Percentiles rank a stretch among this genome's conserved stretches.
Evolutionary conservation across 192 early-diverging fungal genomes (phyloP).

Genomic region (Haplosporangium gracile): DNA sequence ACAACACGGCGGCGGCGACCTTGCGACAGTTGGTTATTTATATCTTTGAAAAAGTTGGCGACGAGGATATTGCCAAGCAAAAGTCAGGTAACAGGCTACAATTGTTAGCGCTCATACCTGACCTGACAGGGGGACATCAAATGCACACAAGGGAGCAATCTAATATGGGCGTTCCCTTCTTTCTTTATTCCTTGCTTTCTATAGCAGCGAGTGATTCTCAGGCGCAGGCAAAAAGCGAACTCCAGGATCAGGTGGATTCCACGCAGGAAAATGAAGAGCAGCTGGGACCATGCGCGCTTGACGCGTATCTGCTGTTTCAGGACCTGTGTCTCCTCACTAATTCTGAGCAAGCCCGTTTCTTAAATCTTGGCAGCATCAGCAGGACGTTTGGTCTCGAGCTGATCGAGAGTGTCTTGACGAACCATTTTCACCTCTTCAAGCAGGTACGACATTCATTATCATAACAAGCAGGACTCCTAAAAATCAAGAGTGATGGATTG

Average conservation of each 20-base stretch:
- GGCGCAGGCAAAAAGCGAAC: not conserved
- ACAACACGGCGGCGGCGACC: conserved; percentile 90
- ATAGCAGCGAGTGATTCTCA: not conserved
- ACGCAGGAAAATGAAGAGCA: conserved; percentile 43
- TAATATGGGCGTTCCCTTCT: not conserved
- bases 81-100: conserved; percentile 34
- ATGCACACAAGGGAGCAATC: not conserved
- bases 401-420: conserved; percentile 89
- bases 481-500: not conserved
- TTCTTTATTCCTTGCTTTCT: not conserved
- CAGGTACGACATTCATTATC: conserved; percentile 60
- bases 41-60: conserved; percentile 86
- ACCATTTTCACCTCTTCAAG: conserved; percentile 83
- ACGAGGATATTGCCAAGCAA: conserved; percentile 66
- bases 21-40: conserved; percentile 86
- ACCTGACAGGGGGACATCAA: not conserved
- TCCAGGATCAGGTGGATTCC: not conserved
- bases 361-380: conserved; percentile 63
- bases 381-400: conserved; percentile 91
- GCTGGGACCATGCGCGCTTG: conserved; percentile 74
- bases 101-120: not conserved
- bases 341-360: conserved; percentile 75
- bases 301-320: conserved; percentile 92
- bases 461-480: not conserved
- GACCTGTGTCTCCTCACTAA: conserved; percentile 88